Evolutionary conservation across 768 basidiomycete genomes (phyloP).

Genomic region (Chalciporus pseudorubinellus): DNA sequence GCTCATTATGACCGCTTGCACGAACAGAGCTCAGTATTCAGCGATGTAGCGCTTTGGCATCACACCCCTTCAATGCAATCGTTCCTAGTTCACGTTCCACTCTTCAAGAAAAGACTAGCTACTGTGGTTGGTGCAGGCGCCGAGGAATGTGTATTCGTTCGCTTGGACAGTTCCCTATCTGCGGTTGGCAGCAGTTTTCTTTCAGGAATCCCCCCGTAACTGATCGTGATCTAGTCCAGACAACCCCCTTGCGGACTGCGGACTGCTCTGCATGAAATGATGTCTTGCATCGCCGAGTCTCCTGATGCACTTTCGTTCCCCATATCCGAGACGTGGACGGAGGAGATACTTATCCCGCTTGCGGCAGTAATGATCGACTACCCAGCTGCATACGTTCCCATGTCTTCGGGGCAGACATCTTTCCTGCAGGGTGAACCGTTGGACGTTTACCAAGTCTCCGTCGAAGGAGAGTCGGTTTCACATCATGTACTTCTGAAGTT

Average conservation of each 20-base stretch:
- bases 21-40: conserved; percentile 33
- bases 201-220: neutral
- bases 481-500: conserved; percentile 51
- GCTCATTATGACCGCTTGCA: neutral
- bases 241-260: conserved; percentile 11
- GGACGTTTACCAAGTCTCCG: conserved; percentile 45
- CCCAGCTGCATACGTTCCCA: conserved; percentile 53
- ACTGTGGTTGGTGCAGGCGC: conserved; percentile 1
- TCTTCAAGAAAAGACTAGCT: conserved; percentile 12
- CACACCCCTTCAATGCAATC: conserved; percentile 49
- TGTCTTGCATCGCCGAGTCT: conserved; percentile 1
- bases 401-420: conserved; percentile 32
- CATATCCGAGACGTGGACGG: conserved; percentile 28
- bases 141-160: conserved; percentile 17
- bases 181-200: conserved; percentile 20
- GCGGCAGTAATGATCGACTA: conserved; percentile 63
- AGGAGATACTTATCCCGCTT: conserved; percentile 43
- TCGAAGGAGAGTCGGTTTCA: conserved; percentile 2
- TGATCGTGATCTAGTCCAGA: conserved; percentile 12
- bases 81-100: conserved; percentile 48
- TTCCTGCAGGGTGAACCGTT: conserved; percentile 49
- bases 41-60: conserved; percentile 42
- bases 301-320: conserved; percentile 22
- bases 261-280: conserved; percentile 13
- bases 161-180: conserved; percentile 13